Percentiles rank a stretch among this genome's conserved stretches.
Conservation (phyloP, 2,329 filamentous ascomycete species). For the Parastagonospora avenae region DNA sequence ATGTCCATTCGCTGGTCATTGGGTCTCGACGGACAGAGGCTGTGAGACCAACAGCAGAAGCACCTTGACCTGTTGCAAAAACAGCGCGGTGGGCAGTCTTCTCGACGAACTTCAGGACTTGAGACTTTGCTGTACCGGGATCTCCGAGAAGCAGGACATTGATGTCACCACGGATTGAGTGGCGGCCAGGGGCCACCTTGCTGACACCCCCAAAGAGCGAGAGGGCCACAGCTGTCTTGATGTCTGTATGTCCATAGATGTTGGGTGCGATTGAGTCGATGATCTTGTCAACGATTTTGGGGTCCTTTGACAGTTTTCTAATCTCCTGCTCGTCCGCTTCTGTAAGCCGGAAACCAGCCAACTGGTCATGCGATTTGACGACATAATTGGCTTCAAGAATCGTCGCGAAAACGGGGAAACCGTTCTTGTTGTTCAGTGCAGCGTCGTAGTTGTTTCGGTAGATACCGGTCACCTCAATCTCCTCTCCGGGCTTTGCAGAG, state of each 20-base stretch:
- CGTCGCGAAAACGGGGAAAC: conserved; percentile 97
- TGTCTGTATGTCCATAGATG: conserved; percentile 95
- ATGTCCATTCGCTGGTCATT: conserved; percentile 93
- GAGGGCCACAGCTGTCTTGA: conserved; percentile 94
- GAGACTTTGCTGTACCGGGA: conserved; percentile 96
- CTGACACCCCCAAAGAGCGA: conserved; percentile 94
- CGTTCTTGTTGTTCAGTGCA: conserved; percentile 96
- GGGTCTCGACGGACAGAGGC: conserved; percentile 95
- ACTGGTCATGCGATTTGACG: conserved; percentile 94
- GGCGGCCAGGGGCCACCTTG: conserved; percentile 86
- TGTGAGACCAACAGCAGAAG: conserved; percentile 95
- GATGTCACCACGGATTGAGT: conserved; percentile 94
- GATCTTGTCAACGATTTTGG: conserved; percentile 90
- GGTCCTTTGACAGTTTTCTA: conserved; percentile 83
- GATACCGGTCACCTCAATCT: conserved; percentile 94
- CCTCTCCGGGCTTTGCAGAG: conserved; percentile 93
- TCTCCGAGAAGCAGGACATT: conserved; percentile 96
- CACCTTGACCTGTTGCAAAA: conserved; percentile 96
- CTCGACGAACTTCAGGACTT: conserved; percentile 96
- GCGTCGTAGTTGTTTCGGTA: conserved; percentile 99
- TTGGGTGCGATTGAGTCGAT: conserved; percentile 92
- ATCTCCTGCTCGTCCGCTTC: conserved; percentile 95
- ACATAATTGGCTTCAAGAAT: conserved; percentile 97
- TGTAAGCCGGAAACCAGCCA: conserved; percentile 93
- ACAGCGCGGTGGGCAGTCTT: conserved; percentile 96